Evolutionary conservation across 306 rosid species (phyloP).

Genomic region (Castanea crenata): DNA sequence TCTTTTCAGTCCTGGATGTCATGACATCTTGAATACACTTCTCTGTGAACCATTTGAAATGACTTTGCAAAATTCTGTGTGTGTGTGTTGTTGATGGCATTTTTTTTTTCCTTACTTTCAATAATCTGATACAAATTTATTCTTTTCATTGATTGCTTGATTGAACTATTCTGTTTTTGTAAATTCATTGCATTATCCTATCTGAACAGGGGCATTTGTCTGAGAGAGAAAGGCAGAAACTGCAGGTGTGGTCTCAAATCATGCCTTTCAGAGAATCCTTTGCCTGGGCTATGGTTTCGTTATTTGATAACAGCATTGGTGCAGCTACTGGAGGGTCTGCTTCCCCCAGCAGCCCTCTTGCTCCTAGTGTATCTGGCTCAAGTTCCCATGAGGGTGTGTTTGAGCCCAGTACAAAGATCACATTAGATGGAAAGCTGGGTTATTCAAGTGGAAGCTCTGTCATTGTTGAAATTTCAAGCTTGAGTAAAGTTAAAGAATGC

Average conservation of each 20-base stretch:
- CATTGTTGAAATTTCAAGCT: constrained; percentile 82
- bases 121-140: neutral
- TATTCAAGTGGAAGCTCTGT: constrained; percentile 89
- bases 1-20: neutral
- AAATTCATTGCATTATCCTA: constrained; percentile 6
- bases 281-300: constrained; percentile 91
- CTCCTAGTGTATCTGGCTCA: constrained; percentile 83
- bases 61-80: neutral
- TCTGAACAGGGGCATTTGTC: constrained; percentile 75
- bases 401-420: constrained; percentile 82
- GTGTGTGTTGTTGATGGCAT: neutral
- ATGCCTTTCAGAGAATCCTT: constrained; percentile 99
- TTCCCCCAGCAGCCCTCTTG: constrained; percentile 99
- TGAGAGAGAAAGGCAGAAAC: constrained; percentile 96
- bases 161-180: neutral
- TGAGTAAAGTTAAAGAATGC: constrained; percentile 90
- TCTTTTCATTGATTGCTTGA: neutral
- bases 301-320: constrained; percentile 92
- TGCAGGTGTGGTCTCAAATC: constrained; percentile 99
- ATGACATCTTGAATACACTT: neutral
- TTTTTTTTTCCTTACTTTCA: too few relatives aligned
- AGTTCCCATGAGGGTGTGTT: constrained; percentile 95
- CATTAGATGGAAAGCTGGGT: constrained; percentile 84
- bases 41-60: neutral
- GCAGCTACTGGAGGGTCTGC: constrained; percentile 98